Base-by-base conservation (phyloP, 2,329 filamentous ascomycete genomes). In the Calonectria crousiana region DNA sequence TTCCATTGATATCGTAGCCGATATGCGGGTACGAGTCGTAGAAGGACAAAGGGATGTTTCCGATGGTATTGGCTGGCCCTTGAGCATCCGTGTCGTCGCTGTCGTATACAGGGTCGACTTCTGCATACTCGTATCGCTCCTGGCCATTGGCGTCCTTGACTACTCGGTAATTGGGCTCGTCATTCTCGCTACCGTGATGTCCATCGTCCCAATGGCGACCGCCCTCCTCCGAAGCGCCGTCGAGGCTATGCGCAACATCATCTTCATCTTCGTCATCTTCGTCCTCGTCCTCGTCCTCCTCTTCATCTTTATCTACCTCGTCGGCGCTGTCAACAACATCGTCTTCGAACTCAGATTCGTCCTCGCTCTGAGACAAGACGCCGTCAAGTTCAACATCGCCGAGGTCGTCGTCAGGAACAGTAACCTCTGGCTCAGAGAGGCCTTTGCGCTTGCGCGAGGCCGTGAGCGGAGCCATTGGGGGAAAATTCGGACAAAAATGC, bases 1-100 rank as follows among this genome's bases (percentile, higher is more conserved):
- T 98, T 84, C 97, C 97, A 84, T 99, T 98, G 87, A 99, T 98
- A 81, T 98, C 95, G 86, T 99, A 99, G 74, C 97, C 97, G 83
- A 99, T 98, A 84, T 99, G 97, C 66, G 97, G 97, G 83, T 98
- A 99, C 44, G 95, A 94, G 84, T 99, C 97, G 88, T 99, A 99
- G 86, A 98, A 98, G 4, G 94, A 94, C 65, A 98, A 88, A 6
- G 96, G 95, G 74, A 99, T 99, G 83, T 98, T 90, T 78, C 97
- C 97, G 81, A 99, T 98, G 0, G 97, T 98, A 86, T 99, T 99
- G 67, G 89, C 89, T 34, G 93, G 91, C 71, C 92, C 93, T 75
- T 94, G 92, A 4, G 93, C 93, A 83, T 98, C 96, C 4, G 94
- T 94, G 82, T 98, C 96, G 85, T 99, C 97, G 2, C 96, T 98